Base-by-base conservation (phyloP, 805 yeast genomes). In the Yamadazyma philogaea region DNA sequence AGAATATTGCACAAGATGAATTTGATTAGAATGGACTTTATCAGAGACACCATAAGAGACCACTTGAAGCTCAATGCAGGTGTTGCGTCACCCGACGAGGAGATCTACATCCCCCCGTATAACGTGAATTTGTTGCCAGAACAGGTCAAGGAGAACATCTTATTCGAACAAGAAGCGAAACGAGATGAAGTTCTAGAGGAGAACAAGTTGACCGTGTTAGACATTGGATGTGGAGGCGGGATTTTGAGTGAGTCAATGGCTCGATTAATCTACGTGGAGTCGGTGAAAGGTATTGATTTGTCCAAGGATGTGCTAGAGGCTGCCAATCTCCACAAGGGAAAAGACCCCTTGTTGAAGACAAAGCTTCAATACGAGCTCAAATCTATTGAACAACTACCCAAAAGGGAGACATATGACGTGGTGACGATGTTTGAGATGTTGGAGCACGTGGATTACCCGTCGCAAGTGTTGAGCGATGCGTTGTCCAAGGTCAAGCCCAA, bases 151-250 rank as follows among this genome's bases (percentile, higher is more conserved):
- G 44, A 57, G 4, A 70, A 70, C 33, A 79, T 84, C 8, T 44
- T 66, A 8, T 46, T 48, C 18, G 84, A 82, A 44, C 81, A 79
- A 44, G 79, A 78, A 18, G 44, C 52, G 14, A 69, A 72, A 36
- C 57, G 77, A 43, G 71, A 69, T 7, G 64, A 63, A 28, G 54
- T 65, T 21, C 63, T 66, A 32, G 45, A 42, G 3, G 45, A 59
- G 3, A 51, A 74, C 42, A 64, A 73, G 35, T 66, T 80, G 40
- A 60, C 62, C 12, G 89, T 81, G 1, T 66, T 93, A 43, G 99
- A 93, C 58, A 81, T 93, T 40, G 99, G 99, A 1, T 93, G 99
- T 61, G 99, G 99, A 15, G 99, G 99, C n/a, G 99, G 99, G 0
- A 82, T 93, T 19, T 66, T 93, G 15, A 70, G 90, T 4, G 99